phyloP scores from a whole-genome alignment of 2,329 filamentous ascomycete genomes.

The Penicillium sp. region DNA sequence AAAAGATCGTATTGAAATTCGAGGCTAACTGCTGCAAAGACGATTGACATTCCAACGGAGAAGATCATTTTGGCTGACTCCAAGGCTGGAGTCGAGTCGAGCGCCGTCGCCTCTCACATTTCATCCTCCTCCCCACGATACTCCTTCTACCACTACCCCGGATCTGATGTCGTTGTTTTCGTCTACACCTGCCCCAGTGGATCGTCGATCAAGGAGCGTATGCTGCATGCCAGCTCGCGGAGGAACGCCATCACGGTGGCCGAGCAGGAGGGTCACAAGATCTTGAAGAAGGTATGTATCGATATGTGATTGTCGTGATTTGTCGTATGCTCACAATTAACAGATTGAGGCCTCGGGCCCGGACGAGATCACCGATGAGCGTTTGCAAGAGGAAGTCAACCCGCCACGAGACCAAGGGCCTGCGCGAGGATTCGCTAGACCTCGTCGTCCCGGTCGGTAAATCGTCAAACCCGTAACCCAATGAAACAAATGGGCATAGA shows the following conservation, averaged over 20 bases:
- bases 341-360: conserved; percentile 62
- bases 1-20: background rate
- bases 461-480: conserved; percentile 10
- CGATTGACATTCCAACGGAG: conserved; percentile 50
- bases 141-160: conserved; percentile 59
- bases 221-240: conserved; percentile 64
- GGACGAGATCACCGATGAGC: conserved; percentile 56
- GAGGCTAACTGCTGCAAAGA: conserved; percentile 35
- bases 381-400: conserved; percentile 56
- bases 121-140: conserved; percentile 59
- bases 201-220: conserved; percentile 65
- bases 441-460: conserved; percentile 61
- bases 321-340: conserved; percentile 22
- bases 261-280: conserved; percentile 57
- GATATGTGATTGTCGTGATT: background rate
- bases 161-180: conserved; percentile 55
- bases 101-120: conserved; percentile 50
- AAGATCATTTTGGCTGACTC: conserved; percentile 55
- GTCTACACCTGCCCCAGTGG: conserved; percentile 64
- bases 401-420: conserved; percentile 49
- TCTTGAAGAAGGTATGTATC: conserved; percentile 56
- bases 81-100: conserved; percentile 45
- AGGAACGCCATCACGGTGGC: conserved; percentile 55
- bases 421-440: conserved; percentile 61
- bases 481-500: conserved; percentile 1